Base-by-base conservation (phyloP, 805 yeast genomes). In the Kuraishia capsulata region DNA sequence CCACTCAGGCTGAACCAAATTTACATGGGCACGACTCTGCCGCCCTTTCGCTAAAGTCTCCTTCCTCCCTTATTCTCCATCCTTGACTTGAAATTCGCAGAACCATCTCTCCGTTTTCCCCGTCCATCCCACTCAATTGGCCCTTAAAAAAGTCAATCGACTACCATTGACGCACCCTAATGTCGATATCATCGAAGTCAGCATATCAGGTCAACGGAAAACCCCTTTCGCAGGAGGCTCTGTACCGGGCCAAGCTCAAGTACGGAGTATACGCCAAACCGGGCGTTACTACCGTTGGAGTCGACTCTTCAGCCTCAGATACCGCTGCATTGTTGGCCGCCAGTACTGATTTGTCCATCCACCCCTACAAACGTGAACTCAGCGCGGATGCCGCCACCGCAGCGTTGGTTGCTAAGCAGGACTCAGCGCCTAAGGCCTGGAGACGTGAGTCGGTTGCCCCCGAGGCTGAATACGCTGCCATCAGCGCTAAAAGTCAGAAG, bases 281-380 rank as follows among this genome's bases (percentile, higher is more conserved):
- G 35, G 74, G 69, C 16, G 64, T 58, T 37, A 65, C 65, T 3
- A 59, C 68, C 9, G 59, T 77, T 4, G 89, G 90, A n/a, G 82
- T 81, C 23, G 69, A 73, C 43, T 69, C 78, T 42, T 67, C 73
- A 31, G 85, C 88, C 21, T 72, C 85, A 13, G 87, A 79, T 52
- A 74, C 82, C 4, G 90, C 94, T 36, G 92, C 92, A 1, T 62
- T 81, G 39, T 64, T 81, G 44, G 94, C 92, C 2, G 73, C 84
- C 5, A 72, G 78, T 10, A 61, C 82, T 2, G 83, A 78, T 54
- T 65, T 78, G 33, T 68, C 77, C 2, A 73, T 81, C 29, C 73
- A 71, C 44, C 77, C 86, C 11, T 82, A 81, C 55, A 79, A 76
- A 55, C 63, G 89, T 42, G 61, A 59, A 26, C 55, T 70, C 11